Evolutionary conservation across 352 stramenopile genomes (phyloP).

Genomic region (Phytophthora hybrid): DNA sequence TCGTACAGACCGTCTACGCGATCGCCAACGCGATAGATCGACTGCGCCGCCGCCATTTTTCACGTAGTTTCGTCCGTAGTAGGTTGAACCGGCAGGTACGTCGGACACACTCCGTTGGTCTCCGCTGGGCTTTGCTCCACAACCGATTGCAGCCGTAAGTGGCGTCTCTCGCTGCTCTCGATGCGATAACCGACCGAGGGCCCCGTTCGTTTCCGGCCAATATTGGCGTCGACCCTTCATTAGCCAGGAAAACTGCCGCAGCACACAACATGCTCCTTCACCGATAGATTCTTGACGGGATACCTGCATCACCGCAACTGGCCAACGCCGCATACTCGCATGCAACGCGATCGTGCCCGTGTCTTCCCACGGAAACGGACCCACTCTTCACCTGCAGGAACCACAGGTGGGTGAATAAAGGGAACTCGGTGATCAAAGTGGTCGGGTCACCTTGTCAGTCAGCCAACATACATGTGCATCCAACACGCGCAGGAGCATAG

Average conservation of each 20-base stretch:
- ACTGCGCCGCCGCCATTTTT: constrained; percentile 15
- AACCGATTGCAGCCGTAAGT: constrained; percentile 24
- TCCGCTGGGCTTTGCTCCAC: constrained; percentile 9
- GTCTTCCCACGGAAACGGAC: constrained; percentile 8
- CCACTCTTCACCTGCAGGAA: background rate
- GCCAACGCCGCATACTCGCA: constrained; percentile 16
- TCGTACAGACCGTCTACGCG: constrained; percentile 87
- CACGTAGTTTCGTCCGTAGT: constrained; percentile 1
- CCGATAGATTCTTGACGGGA: background rate
- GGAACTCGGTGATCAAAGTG: background rate
- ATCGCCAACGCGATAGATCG: constrained; percentile 50
- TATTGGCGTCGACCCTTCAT: constrained; percentile 40
- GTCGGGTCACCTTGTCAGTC: constrained; percentile 2
- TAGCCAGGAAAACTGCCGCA: constrained; percentile 19
- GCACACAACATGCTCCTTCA: background rate
- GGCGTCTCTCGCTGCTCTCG: constrained; percentile 6
- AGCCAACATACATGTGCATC: constrained; percentile 1
- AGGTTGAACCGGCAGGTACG: constrained; percentile 2
- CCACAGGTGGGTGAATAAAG: background rate
- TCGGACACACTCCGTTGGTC: constrained; percentile 6
- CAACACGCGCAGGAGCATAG: constrained; percentile 3
- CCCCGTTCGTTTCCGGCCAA: constrained; percentile 38
- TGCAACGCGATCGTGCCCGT: constrained; percentile 17
- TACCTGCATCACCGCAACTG: constrained; percentile 26
- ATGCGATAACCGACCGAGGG: constrained; percentile 24